Conservation (phyloP, 768 basidiomycete species). For the Panellus pusillus region DNA sequence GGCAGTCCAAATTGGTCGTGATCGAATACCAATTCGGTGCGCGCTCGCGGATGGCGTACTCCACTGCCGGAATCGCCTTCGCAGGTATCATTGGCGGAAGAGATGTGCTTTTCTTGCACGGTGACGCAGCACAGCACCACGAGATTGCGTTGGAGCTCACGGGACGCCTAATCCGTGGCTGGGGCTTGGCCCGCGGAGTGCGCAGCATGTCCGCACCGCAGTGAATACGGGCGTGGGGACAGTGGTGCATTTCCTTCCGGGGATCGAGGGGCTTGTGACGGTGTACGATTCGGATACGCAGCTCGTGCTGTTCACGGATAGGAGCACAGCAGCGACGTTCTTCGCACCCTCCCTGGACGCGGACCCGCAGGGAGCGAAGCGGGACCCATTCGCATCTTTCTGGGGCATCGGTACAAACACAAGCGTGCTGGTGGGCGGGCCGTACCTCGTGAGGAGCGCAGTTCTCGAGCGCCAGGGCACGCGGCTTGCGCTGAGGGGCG, state of each 20-base stretch:
- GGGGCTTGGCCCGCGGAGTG: conserved; percentile 17
- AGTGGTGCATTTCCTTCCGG: conserved; percentile 54
- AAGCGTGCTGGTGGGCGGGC: conserved; percentile 64
- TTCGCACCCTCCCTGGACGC: conserved; percentile 68
- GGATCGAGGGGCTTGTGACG: conserved; percentile 58
- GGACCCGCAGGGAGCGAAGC: conserved; percentile 22
- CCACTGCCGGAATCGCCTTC: conserved; percentile 73
- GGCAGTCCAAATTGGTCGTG: conserved; percentile 73
- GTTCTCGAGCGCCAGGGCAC: conserved; percentile 39
- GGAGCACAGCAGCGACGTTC: conserved; percentile 66
- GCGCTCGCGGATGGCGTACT: conserved; percentile 56
- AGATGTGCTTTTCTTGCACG: conserved; percentile 65
- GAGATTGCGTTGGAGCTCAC: conserved; percentile 49
- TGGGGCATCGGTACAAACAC: conserved; percentile 77
- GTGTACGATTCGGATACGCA: conserved; percentile 68
- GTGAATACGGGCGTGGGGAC: conserved; percentile 30
- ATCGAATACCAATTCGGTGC: conserved; percentile 75
- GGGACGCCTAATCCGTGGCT: conserved; percentile 42
- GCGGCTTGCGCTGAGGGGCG: conserved; percentile 65
- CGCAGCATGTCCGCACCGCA: conserved; percentile 28
- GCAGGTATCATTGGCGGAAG: conserved; percentile 59
- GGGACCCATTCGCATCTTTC: conserved; percentile 48
- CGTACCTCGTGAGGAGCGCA: conserved; percentile 62
- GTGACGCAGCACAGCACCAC: conserved; percentile 52
- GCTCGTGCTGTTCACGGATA: conserved; percentile 68